These are phyloP conservation scores for Lasiosphaeria hispida DNA, from an alignment of 495 filamentous ascomycete species.

Conservation along the genomic window DNA sequence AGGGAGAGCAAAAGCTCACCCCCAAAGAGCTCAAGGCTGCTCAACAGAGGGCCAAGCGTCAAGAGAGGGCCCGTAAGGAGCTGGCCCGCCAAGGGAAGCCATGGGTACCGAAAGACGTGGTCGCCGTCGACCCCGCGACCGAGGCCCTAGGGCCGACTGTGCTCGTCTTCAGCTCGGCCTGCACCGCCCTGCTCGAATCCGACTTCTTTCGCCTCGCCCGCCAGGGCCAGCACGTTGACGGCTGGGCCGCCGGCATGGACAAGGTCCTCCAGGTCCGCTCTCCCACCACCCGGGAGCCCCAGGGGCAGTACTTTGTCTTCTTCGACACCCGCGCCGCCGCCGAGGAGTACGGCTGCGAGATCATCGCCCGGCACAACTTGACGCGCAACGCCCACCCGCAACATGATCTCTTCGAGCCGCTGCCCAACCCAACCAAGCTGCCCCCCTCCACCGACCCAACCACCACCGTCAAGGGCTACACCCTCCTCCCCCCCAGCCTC, in stretches of 20 bases:
- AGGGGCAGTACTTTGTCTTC: conserved; percentile 59
- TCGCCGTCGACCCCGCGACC: background rate
- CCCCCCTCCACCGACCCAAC: background rate
- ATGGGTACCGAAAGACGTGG: no score
- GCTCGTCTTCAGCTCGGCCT: conserved; percentile 50
- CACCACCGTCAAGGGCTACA: background rate
- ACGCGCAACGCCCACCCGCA: conserved; percentile 18
- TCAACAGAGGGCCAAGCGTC: no score
- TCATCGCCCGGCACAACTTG: conserved; percentile 44
- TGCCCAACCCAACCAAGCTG: background rate
- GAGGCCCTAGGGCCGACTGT: no score
- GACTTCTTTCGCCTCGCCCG: conserved; percentile 62
- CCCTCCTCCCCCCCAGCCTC: background rate
- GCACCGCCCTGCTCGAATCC: conserved; percentile 53
- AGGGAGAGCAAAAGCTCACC: no score
- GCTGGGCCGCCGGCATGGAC: conserved; percentile 57
- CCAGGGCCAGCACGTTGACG: conserved; percentile 60
- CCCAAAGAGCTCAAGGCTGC: no score
- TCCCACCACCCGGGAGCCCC: conserved; percentile 49
- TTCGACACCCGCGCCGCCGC: conserved; percentile 58
- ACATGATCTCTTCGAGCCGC: conserved; percentile 32
- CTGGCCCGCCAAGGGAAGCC: no score
- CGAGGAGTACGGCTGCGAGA: conserved; percentile 50
- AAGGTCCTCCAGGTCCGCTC: conserved; percentile 55
- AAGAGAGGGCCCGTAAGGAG: no score